Percentiles rank a stretch among this genome's conserved stretches.
Conservation (phyloP, 352 stramenopile genomes). For the Pythium grandisporangium region DNA sequence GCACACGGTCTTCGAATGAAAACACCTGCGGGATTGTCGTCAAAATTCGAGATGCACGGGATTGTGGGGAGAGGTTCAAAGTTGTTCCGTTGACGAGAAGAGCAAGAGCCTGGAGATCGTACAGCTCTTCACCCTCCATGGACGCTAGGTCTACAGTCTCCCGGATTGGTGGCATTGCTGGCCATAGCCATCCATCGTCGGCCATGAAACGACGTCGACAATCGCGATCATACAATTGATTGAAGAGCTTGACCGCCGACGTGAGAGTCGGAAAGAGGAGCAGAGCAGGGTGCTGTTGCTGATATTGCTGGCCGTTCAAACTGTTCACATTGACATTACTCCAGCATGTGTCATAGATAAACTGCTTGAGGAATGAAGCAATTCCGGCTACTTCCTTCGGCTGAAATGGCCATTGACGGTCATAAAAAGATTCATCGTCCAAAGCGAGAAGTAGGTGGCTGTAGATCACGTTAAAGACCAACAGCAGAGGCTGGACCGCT, state of each 20-base stretch:
- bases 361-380: constrained; percentile 45
- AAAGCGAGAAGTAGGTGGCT: constrained; percentile 55
- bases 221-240: constrained; percentile 72
- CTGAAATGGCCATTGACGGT: constrained; percentile 40
- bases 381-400: constrained; percentile 29
- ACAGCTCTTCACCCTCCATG: constrained; percentile 48
- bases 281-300: constrained; percentile 2
- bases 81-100: constrained; percentile 29
- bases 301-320: not conserved
- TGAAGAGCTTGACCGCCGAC: constrained; percentile 67
- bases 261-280: constrained; percentile 39
- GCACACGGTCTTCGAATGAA: constrained; percentile 65
- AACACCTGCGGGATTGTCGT: constrained; percentile 75
- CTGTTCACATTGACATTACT: constrained; percentile 14
- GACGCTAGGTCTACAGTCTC: constrained; percentile 55
- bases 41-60: constrained; percentile 43
- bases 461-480: constrained; percentile 58
- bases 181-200: constrained; percentile 55
- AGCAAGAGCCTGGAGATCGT: constrained; percentile 33
- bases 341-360: constrained; percentile 67
- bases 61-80: constrained; percentile 19
- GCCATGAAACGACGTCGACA: constrained; percentile 36
- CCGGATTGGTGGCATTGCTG: constrained; percentile 51
- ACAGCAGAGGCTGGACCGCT: constrained; percentile 25
- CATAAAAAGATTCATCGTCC: constrained; percentile 68